Base-by-base conservation (phyloP, 306 rosid genomes). In the Prosopis cineraria region DNA sequence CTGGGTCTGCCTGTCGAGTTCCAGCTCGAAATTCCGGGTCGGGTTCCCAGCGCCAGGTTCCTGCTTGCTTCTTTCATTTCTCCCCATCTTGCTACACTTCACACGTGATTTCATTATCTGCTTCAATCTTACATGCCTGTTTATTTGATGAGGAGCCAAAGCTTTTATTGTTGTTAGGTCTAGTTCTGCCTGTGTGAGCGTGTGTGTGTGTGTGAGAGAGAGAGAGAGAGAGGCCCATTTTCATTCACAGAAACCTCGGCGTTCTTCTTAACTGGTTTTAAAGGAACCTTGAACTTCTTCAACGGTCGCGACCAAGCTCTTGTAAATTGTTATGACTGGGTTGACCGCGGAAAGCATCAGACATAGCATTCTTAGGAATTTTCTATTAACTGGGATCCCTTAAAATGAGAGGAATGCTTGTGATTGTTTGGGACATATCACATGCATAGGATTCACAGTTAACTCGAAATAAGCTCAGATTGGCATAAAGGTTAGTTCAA, bases 11-110 rank as follows among this genome's bases (percentile, higher is more conserved):
- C 99, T 2, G 84, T 74, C 22, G 99, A 95, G 84, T 84, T 95
- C 27, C 82, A 93, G 77, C 89, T 92, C 16, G 88, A 95, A 85
- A 85, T 95, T 78, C 99, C 99, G 1, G 90, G 91, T 75, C 87
- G 90, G 39, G 98, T 96, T 63, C 99, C 99, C 41, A 96, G 99
- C 84, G 98, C 99, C 22, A 96, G 99, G 99, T 93, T 43, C 44
- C n/a, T 39, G 19, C 5, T 10, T 55, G 14, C 36, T 69, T 52
- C 31, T 10, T 22, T 75, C 3, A 0, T 31, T 45, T 5, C 20
- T 72, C 71, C 58, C 37, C 22, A 16, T 24, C 71, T 76, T 70
- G 31, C 47, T 64, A 14, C 25, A 55, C 81, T 80, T 78, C 45
- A 75, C 59, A 7, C 72, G 78, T 83, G 81, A 31, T 68, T 79